These are phyloP conservation scores for Inga leiocalycina DNA, from an alignment of 306 rosid species.

Conservation along the genomic window DNA sequence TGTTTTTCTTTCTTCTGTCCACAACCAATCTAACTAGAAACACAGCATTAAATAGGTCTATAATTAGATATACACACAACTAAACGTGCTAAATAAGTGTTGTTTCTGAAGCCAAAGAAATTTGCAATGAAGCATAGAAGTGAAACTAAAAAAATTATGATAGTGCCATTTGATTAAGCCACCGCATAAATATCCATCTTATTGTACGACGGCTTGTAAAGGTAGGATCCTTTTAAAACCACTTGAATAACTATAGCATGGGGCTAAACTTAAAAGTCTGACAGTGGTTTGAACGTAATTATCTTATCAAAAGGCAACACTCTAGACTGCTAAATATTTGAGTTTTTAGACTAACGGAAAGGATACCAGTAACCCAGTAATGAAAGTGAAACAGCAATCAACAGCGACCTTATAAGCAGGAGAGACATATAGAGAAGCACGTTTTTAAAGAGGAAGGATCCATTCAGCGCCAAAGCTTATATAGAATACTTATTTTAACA, in stretches of 20 bases:
- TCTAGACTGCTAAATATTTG: not conserved
- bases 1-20: constrained; percentile 98
- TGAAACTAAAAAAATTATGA: not conserved
- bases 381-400: not conserved
- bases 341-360: not conserved
- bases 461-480: not conserved
- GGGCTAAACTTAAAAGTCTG: not conserved
- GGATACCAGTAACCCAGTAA: not conserved
- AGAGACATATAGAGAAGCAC: not conserved
- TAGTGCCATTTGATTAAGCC: not conserved
- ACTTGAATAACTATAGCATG: not conserved
- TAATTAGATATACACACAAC: constrained; percentile 37
- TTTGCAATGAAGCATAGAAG: not conserved
- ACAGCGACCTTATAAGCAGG: not conserved
- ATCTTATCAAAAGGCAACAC: not conserved
- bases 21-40: constrained; percentile 95
- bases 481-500: not conserved
- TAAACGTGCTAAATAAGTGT: not conserved
- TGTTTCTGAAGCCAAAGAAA: not conserved
- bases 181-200: not conserved
- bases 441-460: not conserved
- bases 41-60: constrained; percentile 36
- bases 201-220: not conserved
- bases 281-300: not conserved
- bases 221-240: not conserved